phyloP scores from a whole-genome alignment of 2,329 filamentous ascomycete species.

The Exophiala spinifera region DNA sequence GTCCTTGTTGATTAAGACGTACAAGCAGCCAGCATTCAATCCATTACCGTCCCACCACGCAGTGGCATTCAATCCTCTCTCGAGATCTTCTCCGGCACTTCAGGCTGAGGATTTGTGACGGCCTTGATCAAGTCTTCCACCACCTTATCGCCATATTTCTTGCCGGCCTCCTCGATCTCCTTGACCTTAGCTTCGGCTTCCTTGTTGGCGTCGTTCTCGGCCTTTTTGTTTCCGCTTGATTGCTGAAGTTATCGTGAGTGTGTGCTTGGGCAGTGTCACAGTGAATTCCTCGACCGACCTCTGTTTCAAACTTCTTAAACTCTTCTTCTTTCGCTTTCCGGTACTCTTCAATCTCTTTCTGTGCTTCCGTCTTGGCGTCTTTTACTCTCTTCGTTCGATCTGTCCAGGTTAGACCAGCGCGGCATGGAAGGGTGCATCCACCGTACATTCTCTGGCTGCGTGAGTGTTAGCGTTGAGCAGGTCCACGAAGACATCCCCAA shows the following conservation, averaged over 20 bases:
- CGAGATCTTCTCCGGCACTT: conserved; percentile 50
- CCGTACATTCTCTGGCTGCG: conserved; percentile 80
- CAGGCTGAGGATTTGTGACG: conserved; percentile 79
- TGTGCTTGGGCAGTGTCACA: background rate
- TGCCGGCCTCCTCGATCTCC: conserved; percentile 76
- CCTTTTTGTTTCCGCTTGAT: conserved; percentile 81
- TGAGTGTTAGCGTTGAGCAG: conserved; percentile 33
- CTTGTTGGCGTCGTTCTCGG: conserved; percentile 73
- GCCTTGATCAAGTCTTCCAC: conserved; percentile 78
- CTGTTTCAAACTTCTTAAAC: conserved; percentile 89
- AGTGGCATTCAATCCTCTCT: conserved; percentile 19
- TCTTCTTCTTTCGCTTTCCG: conserved; percentile 84
- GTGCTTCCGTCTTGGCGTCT: conserved; percentile 92
- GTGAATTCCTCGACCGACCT: conserved; percentile 53
- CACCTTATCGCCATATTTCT: conserved; percentile 75
- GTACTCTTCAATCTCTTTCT: conserved; percentile 97
- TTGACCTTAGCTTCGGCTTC: conserved; percentile 78
- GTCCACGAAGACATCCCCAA: background rate
- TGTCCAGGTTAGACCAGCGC: conserved; percentile 35
- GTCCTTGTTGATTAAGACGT: too few relatives aligned
- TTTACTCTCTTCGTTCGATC: conserved; percentile 96
- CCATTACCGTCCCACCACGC: background rate
- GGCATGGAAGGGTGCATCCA: background rate
- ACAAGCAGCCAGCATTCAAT: background rate
- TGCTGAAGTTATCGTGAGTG: conserved; percentile 57